A percentile compares a stretch with the other conserved stretches of the same genome.
Evolutionary conservation across 1,284 basidiomycete species (phyloP).

Genomic region (Ceratorhiza oryzae-sativae): DNA sequence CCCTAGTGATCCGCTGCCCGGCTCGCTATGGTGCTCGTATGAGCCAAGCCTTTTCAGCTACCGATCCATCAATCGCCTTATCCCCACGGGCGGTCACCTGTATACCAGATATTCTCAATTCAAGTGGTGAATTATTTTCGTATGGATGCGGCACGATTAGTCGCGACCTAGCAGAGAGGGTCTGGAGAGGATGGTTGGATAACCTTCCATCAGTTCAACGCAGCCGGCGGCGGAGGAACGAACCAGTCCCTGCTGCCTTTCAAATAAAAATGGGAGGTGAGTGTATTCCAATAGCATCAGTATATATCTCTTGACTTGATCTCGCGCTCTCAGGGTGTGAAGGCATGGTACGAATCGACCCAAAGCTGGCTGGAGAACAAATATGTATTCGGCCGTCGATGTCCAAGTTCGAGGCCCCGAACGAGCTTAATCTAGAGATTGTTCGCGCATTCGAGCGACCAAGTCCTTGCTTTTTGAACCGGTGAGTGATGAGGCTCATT

Average conservation of each 20-base stretch:
- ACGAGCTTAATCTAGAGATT: slow-evolving; percentile 67
- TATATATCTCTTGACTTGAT: not conserved
- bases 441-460: slow-evolving; percentile 66
- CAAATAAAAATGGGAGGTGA: slow-evolving; percentile 4
- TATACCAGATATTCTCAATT: not conserved
- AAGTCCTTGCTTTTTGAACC: slow-evolving; percentile 66
- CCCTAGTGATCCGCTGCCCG: not conserved
- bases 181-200: slow-evolving; percentile 23
- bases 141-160: slow-evolving; percentile 42
- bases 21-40: slow-evolving; percentile 36
- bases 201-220: not conserved
- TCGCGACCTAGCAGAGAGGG: slow-evolving; percentile 35
- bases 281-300: not conserved
- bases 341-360: slow-evolving; percentile 75
- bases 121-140: slow-evolving; percentile 28
- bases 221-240: not conserved
- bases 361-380: slow-evolving; percentile 55
- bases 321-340: slow-evolving; percentile 51
- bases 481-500: slow-evolving; percentile 53
- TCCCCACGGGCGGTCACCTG: not conserved
- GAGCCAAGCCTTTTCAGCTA: slow-evolving; percentile 31
- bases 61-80: not conserved
- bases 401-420: slow-evolving; percentile 70
- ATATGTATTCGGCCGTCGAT: slow-evolving; percentile 76
- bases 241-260: not conserved